Conservation (phyloP, 2,329 filamentous ascomycete genomes). For the Pyrenochaeta sp. region DNA sequence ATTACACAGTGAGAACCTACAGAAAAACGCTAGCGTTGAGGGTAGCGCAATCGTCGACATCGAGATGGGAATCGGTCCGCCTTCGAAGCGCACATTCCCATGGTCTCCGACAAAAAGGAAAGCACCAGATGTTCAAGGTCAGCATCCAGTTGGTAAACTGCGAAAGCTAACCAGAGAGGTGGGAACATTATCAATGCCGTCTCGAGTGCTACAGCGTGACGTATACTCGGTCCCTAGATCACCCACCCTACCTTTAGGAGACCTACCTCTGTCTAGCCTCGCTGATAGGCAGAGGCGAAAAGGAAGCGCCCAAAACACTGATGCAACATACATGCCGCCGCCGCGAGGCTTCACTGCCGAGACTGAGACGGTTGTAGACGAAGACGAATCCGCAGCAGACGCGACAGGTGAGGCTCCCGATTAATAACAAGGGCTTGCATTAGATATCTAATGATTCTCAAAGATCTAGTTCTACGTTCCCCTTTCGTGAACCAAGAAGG, state of each 20-base stretch:
- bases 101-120: constrained; percentile 17
- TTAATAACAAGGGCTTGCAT: neutral
- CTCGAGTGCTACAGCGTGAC: constrained; percentile 3
- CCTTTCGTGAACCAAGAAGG: neutral
- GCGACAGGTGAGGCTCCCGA: constrained; percentile 7
- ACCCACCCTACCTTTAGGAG: neutral
- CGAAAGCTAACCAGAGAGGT: constrained; percentile 7
- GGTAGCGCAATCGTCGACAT: neutral
- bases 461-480: constrained; percentile 1
- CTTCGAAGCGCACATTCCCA: neutral
- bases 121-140: constrained; percentile 6
- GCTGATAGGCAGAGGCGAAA: neutral
- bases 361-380: constrained; percentile 14
- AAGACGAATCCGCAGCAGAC: constrained; percentile 3
- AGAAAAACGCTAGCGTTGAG: neutral
- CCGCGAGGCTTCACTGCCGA: constrained; percentile 13
- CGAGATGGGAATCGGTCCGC: neutral
- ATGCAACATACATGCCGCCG: constrained; percentile 3
- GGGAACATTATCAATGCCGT: neutral
- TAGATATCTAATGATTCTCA: neutral
- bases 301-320: constrained; percentile 4
- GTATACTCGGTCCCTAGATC: constrained; percentile 10
- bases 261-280: neutral
- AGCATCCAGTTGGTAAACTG: constrained; percentile 8
- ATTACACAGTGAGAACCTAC: neutral